phyloP scores from a whole-genome alignment of 176 grass and related monocot genomes.

The Oryza officinalis region DNA sequence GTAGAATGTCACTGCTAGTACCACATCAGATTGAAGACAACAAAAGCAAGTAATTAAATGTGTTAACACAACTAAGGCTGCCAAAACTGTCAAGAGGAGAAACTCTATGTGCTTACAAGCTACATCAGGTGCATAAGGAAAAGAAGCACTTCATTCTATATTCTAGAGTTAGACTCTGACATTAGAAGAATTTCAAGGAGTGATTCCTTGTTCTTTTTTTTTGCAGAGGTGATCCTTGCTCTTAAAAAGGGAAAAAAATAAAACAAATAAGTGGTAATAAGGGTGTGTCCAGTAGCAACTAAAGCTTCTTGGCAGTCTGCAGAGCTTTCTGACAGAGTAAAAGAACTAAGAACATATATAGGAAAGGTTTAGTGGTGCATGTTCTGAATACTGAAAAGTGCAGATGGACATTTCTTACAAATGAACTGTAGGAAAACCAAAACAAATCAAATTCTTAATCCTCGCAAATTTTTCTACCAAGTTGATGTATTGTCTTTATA shows the following conservation, averaged over 20 bases:
- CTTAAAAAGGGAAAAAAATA: not conserved
- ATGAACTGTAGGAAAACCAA: not conserved
- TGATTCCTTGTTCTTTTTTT: not conserved
- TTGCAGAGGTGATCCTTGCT: no score
- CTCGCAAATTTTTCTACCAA: not conserved
- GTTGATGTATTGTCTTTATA: not conserved
- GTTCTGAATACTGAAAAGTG: not conserved
- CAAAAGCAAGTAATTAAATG: slow-evolving; percentile 33
- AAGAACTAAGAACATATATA: not conserved
- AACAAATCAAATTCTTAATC: not conserved
- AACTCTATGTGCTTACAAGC: slow-evolving; percentile 1
- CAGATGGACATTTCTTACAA: not conserved
- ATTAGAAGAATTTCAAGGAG: not conserved
- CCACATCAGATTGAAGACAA: slow-evolving; percentile 17
- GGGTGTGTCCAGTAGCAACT: not conserved
- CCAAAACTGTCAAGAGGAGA: not conserved
- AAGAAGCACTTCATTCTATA: not conserved
- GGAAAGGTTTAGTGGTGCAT: not conserved
- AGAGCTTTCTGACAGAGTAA: not conserved
- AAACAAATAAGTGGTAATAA: not conserved
- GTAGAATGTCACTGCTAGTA: slow-evolving; percentile 49
- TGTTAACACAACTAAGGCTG: slow-evolving; percentile 33
- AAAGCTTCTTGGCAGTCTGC: not conserved
- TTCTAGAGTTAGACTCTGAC: not conserved
- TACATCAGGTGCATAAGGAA: not conserved